phyloP scores from a whole-genome alignment of 805 yeast genomes.

The Yarrowia porcina region DNA sequence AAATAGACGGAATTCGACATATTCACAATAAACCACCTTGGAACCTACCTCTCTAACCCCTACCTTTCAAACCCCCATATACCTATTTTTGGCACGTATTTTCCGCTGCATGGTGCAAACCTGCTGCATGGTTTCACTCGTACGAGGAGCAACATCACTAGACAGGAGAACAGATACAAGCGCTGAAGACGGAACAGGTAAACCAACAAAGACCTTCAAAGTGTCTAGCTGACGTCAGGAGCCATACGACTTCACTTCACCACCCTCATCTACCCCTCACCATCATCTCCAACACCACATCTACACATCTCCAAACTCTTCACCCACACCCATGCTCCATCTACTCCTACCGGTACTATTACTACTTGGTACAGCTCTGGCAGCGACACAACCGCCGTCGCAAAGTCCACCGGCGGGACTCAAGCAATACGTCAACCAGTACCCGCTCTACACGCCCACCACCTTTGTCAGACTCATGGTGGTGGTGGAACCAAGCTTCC shows the following conservation, averaged over 20 bases:
- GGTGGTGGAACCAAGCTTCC: background rate
- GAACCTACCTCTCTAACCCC: too few relatives aligned
- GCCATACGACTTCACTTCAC: too few relatives aligned
- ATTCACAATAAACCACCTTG: too few relatives aligned
- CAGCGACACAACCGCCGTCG: background rate
- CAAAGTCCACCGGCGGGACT: too few relatives aligned
- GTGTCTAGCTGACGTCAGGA: too few relatives aligned
- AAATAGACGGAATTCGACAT: background rate
- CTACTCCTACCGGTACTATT: background rate
- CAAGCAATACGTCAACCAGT: background rate
- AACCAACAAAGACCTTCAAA: background rate
- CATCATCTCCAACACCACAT: too few relatives aligned
- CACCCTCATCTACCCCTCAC: too few relatives aligned
- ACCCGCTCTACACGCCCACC: background rate
- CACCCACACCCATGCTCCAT: background rate
- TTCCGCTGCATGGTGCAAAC: background rate
- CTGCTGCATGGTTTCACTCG: background rate
- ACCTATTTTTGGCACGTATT: background rate
- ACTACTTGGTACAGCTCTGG: background rate
- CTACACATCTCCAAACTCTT: too few relatives aligned
- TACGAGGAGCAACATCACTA: background rate
- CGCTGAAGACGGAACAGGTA: too few relatives aligned
- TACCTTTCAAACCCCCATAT: too few relatives aligned
- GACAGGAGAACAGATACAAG: too few relatives aligned
- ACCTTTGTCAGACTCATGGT: conserved; percentile 5